Evolutionary conservation across 805 yeast species (phyloP).

Genomic region (Candida silvatica): DNA sequence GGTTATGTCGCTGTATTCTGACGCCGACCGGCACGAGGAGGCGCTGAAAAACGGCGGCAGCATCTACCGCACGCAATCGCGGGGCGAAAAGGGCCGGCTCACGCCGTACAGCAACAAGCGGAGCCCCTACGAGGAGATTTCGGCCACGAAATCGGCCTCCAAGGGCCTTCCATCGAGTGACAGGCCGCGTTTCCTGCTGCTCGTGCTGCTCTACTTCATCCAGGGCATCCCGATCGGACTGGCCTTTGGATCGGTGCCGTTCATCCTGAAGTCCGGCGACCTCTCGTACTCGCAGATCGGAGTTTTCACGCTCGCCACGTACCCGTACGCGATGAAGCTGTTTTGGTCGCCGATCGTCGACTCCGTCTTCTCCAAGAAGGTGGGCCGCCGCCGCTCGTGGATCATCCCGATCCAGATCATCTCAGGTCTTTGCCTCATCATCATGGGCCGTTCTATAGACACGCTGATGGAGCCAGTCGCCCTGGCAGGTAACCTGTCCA

Average conservation of each 20-base stretch:
- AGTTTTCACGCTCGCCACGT: conserved; percentile 81
- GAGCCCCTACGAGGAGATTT: too few species aligned
- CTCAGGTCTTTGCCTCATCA: conserved; percentile 60
- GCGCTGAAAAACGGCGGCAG: too few species aligned
- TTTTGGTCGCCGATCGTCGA: conserved; percentile 97
- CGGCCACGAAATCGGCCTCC: too few species aligned
- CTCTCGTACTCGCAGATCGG: conserved; percentile 87
- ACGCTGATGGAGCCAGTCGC: conserved; percentile 31
- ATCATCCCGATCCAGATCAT: conserved; percentile 84
- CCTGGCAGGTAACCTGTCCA: conserved; percentile 40
- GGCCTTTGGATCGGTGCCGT: conserved; percentile 92
- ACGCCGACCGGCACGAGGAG: conserved; percentile 16
- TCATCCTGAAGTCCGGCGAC: conserved; percentile 66
- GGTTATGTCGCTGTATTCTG: conserved; percentile 10
- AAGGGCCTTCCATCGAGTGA: conserved; percentile 34
- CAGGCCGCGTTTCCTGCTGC: conserved; percentile 63
- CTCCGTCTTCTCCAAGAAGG: conserved; percentile 54
- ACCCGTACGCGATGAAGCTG: conserved; percentile 88
- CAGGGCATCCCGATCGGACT: conserved; percentile 98
- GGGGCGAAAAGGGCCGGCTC: neutral
- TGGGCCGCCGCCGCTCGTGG: conserved; percentile 91
- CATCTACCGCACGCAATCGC: too few species aligned
- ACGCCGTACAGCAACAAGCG: too few species aligned
- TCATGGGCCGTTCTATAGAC: conserved; percentile 54
- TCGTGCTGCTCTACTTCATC: conserved; percentile 67